Evolutionary conservation across 352 stramenopile genomes (phyloP), one percentile per base, ranked within the genome.

Genomic region (Globisporangium yorkense): DNA sequence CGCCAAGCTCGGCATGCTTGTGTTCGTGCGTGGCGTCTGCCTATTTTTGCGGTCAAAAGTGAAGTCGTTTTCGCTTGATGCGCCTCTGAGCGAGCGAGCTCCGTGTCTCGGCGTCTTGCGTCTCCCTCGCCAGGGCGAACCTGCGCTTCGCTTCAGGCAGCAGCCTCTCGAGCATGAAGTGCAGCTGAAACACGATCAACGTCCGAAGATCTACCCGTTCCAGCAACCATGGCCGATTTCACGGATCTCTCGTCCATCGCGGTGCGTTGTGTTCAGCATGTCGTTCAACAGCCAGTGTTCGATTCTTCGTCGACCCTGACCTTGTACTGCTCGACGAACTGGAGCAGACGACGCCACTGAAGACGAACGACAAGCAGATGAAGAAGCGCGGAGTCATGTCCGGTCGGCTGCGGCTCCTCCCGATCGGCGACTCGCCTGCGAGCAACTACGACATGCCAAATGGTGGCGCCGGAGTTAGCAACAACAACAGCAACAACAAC

Each of bases 161-260:
- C 43, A 21, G 43, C 43, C 43, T 7, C 43, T 47, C 43, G 43
- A 47, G 33, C 45, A 62, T 62, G 56, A 49, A 56, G 56, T 33
- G 29, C n/a, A 51, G 35, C 47, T 49, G 29, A 29, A 37, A 21
- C 40, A 15, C 33, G 20, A n/a, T 2, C 9, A 43, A 10, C 43
- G 33, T 20, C 13, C 39, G 12, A 24, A 18, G 33, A 40, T 8
- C 12, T 7, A 53, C 13, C 18, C 49, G 12, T 51, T 54, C 15
- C 5, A 53, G 51, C 39, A 12, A 81, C 79, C 70, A 62, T 67
- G 41, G 72, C 56, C 45, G 72, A 82, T 37, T 89, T 88, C 54
- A 80, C 79, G 9, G 77, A 89, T 55, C 70, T 89, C 54, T 67
- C 75, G 40, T 70, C 72, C 24, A 67, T 81, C 48, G 58, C 62